Evolutionary conservation across 2,329 filamentous ascomycete genomes (phyloP), one percentile per base, ranked within the genome.

Genomic region (Neopestalotiopsis sp.): DNA sequence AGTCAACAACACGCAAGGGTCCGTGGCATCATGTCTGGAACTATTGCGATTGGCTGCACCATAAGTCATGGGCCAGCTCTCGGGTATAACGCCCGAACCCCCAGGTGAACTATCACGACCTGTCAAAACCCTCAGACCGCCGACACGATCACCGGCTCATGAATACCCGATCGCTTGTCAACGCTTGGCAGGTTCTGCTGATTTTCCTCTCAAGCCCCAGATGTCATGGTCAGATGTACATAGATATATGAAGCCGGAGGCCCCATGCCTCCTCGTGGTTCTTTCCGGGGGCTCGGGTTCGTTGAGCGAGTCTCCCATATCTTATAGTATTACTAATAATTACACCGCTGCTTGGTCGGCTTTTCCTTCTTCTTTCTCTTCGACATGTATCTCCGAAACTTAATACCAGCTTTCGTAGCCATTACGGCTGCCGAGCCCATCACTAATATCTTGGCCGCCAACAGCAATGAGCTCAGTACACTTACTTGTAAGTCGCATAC

Each of bases 391-490:
- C 28, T 69, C 20, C 61, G 57, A 52, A 56, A 24, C n/a, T 17
- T 68, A 3, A 58, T 71, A 24, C 58, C 69, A 32, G 17, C 65
- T 42, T 32, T 71, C 10, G 32, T 40, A 30, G 68, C 61, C 45
- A 49, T 63, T 4, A 60, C 56, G 30, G n/a, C 66, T 28, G 69
- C 69, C 20, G 68, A 62, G 45, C 49, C 68, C 4, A 45, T 71
- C n/a, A 52, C 68, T 5, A 52, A 67, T 24, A 64, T 71, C 28
- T 60, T 71, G 10, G 38, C 66, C 9, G 56, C 63, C 14, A 71
- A 71, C 59, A 66, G 65, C 30, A 57, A 70, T 32, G 65, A 62
- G 24, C 60, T 70, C 10, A 70, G 70, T 58, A 71, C 66, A 3
- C 30, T 71, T 17, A 71, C 56, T 20, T 62, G 70, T 70, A 45